Percentiles rank a stretch among this genome's conserved stretches.
Evolutionary conservation across 176 grass and related monocot genomes (phyloP).

Genomic region (Eleusine indica): DNA sequence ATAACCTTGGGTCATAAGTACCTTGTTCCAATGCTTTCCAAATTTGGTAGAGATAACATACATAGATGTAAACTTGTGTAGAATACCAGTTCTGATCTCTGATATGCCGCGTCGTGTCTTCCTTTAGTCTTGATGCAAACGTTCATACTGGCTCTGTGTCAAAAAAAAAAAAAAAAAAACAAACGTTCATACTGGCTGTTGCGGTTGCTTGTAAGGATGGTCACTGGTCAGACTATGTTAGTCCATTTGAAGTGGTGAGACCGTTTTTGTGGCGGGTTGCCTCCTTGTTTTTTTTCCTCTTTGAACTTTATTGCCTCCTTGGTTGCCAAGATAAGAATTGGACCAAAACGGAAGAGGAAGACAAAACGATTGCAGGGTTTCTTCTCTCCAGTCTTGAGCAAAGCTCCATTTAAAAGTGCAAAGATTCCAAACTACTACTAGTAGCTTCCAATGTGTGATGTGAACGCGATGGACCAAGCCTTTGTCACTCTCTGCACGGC

Average conservation of each 20-base stretch:
- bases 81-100: not conserved
- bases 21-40: not conserved
- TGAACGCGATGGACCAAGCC: not conserved
- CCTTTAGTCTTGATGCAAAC: slow-evolving; percentile 6
- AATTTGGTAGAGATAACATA: slow-evolving; percentile 39
- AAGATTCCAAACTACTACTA: too few relatives aligned
- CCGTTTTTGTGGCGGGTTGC: not conserved
- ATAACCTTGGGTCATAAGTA: slow-evolving; percentile 10
- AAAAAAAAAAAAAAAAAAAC: not conserved
- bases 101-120: not conserved
- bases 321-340: not conserved
- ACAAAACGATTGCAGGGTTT: not conserved
- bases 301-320: too few relatives aligned
- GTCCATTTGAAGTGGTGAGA: not conserved
- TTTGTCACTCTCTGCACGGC: not conserved
- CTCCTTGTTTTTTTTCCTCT: too few relatives aligned
- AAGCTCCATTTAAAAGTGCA: not conserved
- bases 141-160: too few relatives aligned
- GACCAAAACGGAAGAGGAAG: not conserved
- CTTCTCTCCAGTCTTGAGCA: not conserved
- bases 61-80: not conserved
- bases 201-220: not conserved
- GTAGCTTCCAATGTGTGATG: not conserved
- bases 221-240: not conserved
- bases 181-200: not conserved